Evolutionary conservation across 805 yeast genomes (phyloP).

Genomic region (Metschnikowia borealis): DNA sequence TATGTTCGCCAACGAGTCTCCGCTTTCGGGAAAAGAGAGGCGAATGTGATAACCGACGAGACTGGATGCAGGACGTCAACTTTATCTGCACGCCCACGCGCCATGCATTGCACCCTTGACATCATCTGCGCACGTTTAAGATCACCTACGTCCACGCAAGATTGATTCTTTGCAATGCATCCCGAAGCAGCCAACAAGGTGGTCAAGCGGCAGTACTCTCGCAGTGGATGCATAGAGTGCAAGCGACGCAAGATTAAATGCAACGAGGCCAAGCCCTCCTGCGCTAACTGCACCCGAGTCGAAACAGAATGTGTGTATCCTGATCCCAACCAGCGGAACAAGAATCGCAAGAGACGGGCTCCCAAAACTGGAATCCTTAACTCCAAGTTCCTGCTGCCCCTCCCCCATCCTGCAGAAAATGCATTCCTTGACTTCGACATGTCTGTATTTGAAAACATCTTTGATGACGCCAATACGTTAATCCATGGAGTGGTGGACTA

Average conservation of each 20-base stretch:
- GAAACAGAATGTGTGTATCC: constrained; percentile 13
- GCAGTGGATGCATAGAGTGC: constrained; percentile 20
- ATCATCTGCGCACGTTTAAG: neutral
- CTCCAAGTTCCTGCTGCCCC: neutral
- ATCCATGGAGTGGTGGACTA: constrained; percentile 18
- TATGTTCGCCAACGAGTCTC: constrained; percentile 8
- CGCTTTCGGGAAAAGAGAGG: constrained; percentile 7
- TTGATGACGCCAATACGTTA: constrained; percentile 19
- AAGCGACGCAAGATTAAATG: constrained; percentile 21
- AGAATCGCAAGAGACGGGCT: constrained; percentile 6
- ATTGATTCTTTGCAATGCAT: neutral
- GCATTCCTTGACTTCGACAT: constrained; percentile 9
- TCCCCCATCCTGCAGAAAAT: neutral
- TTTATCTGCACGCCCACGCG: neutral
- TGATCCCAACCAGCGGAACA: constrained; percentile 9
- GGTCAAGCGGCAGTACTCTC: constrained; percentile 18
- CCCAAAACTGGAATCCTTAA: neutral
- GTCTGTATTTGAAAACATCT: constrained; percentile 16
- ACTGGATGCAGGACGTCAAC: neutral
- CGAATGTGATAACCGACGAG: neutral
- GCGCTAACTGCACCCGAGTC: constrained; percentile 16
- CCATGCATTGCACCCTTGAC: neutral
- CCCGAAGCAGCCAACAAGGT: neutral
- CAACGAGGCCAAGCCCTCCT: constrained; percentile 17
- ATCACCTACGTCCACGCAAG: neutral